phyloP scores from a whole-genome alignment of 768 basidiomycete species.

The Serendipita sp. region DNA sequence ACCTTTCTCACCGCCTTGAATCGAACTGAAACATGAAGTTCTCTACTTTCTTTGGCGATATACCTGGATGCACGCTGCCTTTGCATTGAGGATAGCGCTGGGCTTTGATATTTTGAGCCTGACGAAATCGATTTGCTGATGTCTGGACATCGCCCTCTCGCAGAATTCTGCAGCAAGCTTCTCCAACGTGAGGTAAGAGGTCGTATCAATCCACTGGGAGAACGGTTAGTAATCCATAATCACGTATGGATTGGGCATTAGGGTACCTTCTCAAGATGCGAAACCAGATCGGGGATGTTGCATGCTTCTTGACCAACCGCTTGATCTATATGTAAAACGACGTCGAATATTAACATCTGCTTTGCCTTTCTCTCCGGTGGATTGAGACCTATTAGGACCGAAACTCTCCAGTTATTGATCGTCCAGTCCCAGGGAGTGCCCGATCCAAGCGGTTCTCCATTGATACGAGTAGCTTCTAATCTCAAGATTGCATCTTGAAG shows the following conservation, averaged over 20 bases:
- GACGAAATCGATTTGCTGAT: not conserved
- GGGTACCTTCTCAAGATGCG: not conserved
- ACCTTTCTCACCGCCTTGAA: no score
- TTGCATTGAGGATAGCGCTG: not conserved
- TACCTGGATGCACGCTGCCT: not conserved
- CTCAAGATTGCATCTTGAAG: not conserved
- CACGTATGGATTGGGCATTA: not conserved
- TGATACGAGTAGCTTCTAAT: not conserved
- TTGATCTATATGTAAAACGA: not conserved
- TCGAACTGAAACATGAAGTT: no score
- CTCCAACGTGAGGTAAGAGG: not conserved
- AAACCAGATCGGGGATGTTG: not conserved
- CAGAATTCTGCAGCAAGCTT: not conserved
- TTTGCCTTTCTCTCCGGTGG: constrained; percentile 1
- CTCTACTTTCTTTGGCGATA: not conserved
- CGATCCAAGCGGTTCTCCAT: not conserved
- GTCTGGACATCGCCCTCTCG: not conserved
- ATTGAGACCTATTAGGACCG: not conserved
- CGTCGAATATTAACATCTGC: not conserved
- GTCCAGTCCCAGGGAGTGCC: not conserved
- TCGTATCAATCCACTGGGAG: not conserved
- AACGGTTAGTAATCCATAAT: not conserved
- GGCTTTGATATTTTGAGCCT: not conserved
- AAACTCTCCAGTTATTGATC: not conserved
- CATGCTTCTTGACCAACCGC: not conserved